Conservation (phyloP, 495 filamentous ascomycete genomes). For the Neurospora tetraspora region DNA sequence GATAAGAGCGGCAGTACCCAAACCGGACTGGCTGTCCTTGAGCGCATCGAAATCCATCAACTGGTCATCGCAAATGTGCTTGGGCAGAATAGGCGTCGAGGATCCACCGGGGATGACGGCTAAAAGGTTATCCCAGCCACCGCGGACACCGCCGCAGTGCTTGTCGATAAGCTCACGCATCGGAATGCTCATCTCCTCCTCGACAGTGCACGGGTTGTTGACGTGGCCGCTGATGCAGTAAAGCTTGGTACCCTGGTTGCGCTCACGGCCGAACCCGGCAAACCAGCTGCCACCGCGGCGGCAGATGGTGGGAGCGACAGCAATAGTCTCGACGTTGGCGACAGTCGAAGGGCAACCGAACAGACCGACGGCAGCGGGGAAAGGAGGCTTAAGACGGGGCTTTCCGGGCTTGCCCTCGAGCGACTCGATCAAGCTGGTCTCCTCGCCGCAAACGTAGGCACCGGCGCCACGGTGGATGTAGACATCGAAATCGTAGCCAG, state of each 20-base stretch:
- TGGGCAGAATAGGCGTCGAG: constrained; percentile 90
- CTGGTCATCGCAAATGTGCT: constrained; percentile 78
- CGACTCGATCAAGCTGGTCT: constrained; percentile 95
- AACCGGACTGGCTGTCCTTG: constrained; percentile 93
- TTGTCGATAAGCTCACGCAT: constrained; percentile 91
- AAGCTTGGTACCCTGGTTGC: constrained; percentile 93
- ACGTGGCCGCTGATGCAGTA: constrained; percentile 98
- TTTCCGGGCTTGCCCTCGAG: constrained; percentile 98
- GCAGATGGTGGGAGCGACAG: constrained; percentile 92
- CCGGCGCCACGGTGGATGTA: constrained; percentile 95
- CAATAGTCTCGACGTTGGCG: constrained; percentile 94
- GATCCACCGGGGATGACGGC: constrained; percentile 95
- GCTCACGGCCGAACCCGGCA: constrained; percentile 81
- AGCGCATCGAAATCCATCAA: constrained; percentile 98
- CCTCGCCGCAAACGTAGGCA: constrained; percentile 95
- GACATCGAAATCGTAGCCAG: constrained; percentile 96
- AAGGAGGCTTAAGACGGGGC: constrained; percentile 94
- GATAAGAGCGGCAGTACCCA: constrained; percentile 96
- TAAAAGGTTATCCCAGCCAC: constrained; percentile 94
- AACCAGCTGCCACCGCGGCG: constrained; percentile 91
- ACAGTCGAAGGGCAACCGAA: constrained; percentile 98
- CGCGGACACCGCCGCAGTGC: constrained; percentile 92
- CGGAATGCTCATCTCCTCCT: constrained; percentile 97
- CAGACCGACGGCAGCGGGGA: constrained; percentile 92
- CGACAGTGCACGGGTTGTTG: constrained; percentile 95